Conservation (phyloP, 352 stramenopile genomes). For the Phytophthora multivora region DNA sequence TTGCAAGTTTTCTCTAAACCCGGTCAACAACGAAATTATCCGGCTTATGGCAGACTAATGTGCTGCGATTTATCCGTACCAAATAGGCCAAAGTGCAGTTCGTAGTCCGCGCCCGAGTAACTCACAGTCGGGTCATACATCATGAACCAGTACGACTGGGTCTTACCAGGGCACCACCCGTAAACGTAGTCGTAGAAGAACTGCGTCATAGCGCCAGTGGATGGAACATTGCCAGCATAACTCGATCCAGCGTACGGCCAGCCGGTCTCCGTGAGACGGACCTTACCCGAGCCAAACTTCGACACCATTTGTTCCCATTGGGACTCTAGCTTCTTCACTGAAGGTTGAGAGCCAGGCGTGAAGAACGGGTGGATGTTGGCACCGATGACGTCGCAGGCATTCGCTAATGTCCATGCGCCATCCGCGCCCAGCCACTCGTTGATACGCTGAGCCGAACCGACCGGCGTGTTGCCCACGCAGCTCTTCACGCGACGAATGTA, state of each 20-base stretch:
- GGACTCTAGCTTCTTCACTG: slow-evolving; percentile 53
- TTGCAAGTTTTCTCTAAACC: neutral
- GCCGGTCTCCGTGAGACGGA: slow-evolving; percentile 59
- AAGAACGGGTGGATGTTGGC: slow-evolving; percentile 52
- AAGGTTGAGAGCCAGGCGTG: slow-evolving; percentile 33
- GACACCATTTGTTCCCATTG: slow-evolving; percentile 50
- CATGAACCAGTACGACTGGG: slow-evolving; percentile 62
- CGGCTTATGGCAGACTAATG: slow-evolving; percentile 36
- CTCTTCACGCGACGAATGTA: slow-evolving; percentile 57
- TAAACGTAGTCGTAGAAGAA: slow-evolving; percentile 52
- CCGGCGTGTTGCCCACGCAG: slow-evolving; percentile 51
- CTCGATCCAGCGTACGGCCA: slow-evolving; percentile 48
- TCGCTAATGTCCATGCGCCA: slow-evolving; percentile 37
- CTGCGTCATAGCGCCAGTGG: slow-evolving; percentile 38
- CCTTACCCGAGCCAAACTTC: slow-evolving; percentile 43
- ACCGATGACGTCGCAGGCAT: slow-evolving; percentile 42
- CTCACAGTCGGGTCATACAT: slow-evolving; percentile 59
- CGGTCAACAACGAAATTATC: no score
- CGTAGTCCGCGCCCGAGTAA: slow-evolving; percentile 49
- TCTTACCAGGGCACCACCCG: slow-evolving; percentile 26
- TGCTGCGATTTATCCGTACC: slow-evolving; percentile 45
- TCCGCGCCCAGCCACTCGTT: slow-evolving; percentile 56
- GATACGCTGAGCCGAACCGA: slow-evolving; percentile 70
- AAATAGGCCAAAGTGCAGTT: slow-evolving; percentile 64
- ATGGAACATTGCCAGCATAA: slow-evolving; percentile 42